Evolutionary conservation across 192 early-diverging fungal species (phyloP).

Genomic region (Pilaira anomala): DNA sequence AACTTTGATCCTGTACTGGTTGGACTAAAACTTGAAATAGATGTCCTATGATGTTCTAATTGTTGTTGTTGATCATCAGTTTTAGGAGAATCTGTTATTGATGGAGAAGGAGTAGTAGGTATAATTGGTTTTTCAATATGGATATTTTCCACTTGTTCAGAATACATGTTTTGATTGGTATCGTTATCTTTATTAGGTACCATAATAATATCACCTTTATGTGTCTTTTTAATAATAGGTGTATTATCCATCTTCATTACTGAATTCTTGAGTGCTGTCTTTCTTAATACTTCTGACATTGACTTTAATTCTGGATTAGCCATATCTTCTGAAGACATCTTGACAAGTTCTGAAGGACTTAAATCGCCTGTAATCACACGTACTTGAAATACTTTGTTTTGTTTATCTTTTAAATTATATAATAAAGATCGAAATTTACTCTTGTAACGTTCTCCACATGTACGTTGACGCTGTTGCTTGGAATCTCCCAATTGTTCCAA

Average conservation of each 20-base stretch:
- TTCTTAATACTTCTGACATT: slow-evolving; percentile 52
- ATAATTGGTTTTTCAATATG: not conserved
- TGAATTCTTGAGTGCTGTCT: slow-evolving; percentile 54
- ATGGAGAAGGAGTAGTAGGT: not conserved
- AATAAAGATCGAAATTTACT: slow-evolving; percentile 73
- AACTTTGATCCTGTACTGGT: slow-evolving; percentile 26
- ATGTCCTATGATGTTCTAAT: slow-evolving; percentile 3
- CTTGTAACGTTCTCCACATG: slow-evolving; percentile 66
- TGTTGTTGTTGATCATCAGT: not conserved
- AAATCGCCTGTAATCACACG: slow-evolving; percentile 65
- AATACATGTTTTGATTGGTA: slow-evolving; percentile 4
- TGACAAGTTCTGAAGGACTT: slow-evolving; percentile 60
- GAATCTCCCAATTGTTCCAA: slow-evolving; percentile 42
- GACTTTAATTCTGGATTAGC: slow-evolving; percentile 73
- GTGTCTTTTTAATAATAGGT: slow-evolving; percentile 59
- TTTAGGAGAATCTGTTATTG: not conserved
- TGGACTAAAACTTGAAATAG: not conserved
- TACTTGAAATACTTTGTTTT: slow-evolving; percentile 67
- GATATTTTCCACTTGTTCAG: slow-evolving; percentile 23
- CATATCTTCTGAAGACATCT: slow-evolving; percentile 86
- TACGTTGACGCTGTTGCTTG: slow-evolving; percentile 13
- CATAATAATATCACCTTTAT: slow-evolving; percentile 57
- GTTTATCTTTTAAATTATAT: slow-evolving; percentile 78
- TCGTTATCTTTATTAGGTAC: slow-evolving; percentile 29
- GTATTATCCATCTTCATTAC: slow-evolving; percentile 50